Percentiles rank a stretch among this genome's conserved stretches.
phyloP scores from a whole-genome alignment of 1,284 basidiomycete species.

The Sanguinoderma infundibulare region DNA sequence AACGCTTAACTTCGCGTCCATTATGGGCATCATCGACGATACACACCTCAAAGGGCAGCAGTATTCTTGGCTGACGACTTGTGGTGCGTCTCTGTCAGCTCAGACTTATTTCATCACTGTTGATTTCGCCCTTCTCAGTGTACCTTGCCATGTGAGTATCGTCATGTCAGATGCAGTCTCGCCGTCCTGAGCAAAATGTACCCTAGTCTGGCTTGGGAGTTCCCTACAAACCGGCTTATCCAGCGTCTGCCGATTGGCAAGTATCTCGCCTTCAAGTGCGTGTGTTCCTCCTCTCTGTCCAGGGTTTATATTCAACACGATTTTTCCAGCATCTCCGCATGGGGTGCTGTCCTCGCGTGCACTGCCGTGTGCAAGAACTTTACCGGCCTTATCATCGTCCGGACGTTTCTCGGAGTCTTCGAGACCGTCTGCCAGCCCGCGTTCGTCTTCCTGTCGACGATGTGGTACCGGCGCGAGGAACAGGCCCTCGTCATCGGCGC shows the following conservation, averaged over 20 bases:
- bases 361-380: conserved; percentile 54
- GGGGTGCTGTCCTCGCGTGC: conserved; percentile 53
- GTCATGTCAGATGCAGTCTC: accelerated
- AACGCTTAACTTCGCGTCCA: conserved; percentile 57
- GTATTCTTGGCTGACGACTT: conserved; percentile 56
- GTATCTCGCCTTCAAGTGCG: conserved; percentile 50
- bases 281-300: background rate
- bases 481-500: conserved; percentile 53
- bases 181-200: background rate
- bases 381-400: conserved; percentile 48
- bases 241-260: conserved; percentile 54
- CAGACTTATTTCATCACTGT: background rate
- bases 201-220: conserved; percentile 50
- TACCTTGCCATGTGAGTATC: conserved; percentile 10
- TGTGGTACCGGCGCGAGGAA: conserved; percentile 58
- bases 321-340: conserved; percentile 43
- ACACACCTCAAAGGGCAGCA: conserved; percentile 51
- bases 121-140: background rate
- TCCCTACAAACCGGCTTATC: conserved; percentile 52
- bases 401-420: conserved; percentile 52
- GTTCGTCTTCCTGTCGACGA: conserved; percentile 48
- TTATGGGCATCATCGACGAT: conserved; percentile 57
- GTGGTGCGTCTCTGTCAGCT: conserved; percentile 37
- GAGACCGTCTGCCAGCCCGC: conserved; percentile 57
- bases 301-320: conserved; percentile 1